Evolutionary conservation across 805 yeast species (phyloP), one percentile per base, ranked within the genome.

Genomic region (Cyberlindnera japonica): DNA sequence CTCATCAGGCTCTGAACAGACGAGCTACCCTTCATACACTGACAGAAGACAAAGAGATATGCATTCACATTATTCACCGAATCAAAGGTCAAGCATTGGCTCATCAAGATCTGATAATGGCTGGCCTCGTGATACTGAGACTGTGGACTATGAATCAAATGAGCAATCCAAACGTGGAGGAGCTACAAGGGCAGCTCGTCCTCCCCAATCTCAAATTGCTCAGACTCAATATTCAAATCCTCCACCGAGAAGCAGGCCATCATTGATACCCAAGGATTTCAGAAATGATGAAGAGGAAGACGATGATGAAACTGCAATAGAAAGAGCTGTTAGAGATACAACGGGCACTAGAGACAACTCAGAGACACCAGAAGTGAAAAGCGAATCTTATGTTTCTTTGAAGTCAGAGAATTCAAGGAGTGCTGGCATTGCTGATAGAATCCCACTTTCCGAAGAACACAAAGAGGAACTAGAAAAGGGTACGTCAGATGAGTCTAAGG

Each of bases 241-340:
- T 8, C 20, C 10, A 11, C 6, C 14, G 16, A 21, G 30, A n/a
- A n/a, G 38, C 4, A 43, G 47, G 16, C 55, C 58, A 12, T 53
- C 58, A 4, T 38, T 56, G 13, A 55, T 56, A 50, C 59, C 61
- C 41, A 46, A 46, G 28, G 48, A 54, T 31, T 56, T 50, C 38
- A 53, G 48, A 30, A 50, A 50, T 40, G 54, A 51, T 11, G 57
- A 54, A 16, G 53, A 55, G 17, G 58, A 56, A 1, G 55, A 51
- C 6, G 57, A 54, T 19, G 51, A 51, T 5, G 57, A 54, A 12
- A 51, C 44, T 10, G 46, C 45, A 2, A 22, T 48, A n/a, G 49
- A 43, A 17, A 31, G 16, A 22, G 35, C 38, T 12, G 25, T 40
- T 14, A 30, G 38, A 15, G 31, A 26, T 6, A 21, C 33, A n/a